Percentiles rank a stretch among this genome's conserved stretches.
These are phyloP conservation scores for Kuraishia floccosa DNA, from an alignment of 805 yeast species.

Conservation along the genomic window DNA sequence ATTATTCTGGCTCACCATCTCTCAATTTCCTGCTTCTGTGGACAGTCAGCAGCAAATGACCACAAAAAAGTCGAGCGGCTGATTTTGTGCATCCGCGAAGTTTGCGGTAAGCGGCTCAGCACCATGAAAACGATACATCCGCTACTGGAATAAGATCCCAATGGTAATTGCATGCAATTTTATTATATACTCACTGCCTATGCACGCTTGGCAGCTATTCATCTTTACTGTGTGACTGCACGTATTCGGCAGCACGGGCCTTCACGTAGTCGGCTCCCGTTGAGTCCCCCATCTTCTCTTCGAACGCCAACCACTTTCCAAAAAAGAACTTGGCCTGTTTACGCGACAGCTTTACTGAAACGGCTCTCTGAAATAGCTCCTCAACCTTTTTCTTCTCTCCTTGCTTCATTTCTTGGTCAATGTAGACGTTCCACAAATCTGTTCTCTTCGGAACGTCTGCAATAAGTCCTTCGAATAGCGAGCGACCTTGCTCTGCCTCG, in stretches of 20 bases:
- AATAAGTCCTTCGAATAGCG: constrained; percentile 84
- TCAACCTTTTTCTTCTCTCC: constrained; percentile 60
- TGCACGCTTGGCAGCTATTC: too few species aligned
- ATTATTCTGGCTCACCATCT: too few species aligned
- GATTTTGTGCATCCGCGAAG: too few species aligned
- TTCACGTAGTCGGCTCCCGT: constrained; percentile 75
- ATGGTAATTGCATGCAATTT: neutral
- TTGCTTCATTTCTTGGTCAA: constrained; percentile 82
- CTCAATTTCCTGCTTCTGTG: too few species aligned
- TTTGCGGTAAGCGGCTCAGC: too few species aligned
- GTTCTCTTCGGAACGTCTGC: constrained; percentile 86
- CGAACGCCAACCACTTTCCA: constrained; percentile 81
- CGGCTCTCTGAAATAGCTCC: constrained; percentile 73
- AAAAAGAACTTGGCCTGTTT: constrained; percentile 94
- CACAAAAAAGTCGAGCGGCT: too few species aligned
- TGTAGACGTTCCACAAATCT: constrained; percentile 91
- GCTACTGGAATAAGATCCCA: neutral
- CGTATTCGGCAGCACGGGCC: constrained; percentile 78
- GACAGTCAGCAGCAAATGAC: too few species aligned
- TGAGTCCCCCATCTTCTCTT: constrained; percentile 56
- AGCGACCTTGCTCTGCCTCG: constrained; percentile 89
- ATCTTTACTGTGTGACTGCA: constrained; percentile 8
- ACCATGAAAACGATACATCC: neutral
- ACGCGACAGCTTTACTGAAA: constrained; percentile 53
- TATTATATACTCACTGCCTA: neutral